phyloP scores from a whole-genome alignment of 2,329 filamentous ascomycete species.

The Ophiostoma fasciatum region DNA sequence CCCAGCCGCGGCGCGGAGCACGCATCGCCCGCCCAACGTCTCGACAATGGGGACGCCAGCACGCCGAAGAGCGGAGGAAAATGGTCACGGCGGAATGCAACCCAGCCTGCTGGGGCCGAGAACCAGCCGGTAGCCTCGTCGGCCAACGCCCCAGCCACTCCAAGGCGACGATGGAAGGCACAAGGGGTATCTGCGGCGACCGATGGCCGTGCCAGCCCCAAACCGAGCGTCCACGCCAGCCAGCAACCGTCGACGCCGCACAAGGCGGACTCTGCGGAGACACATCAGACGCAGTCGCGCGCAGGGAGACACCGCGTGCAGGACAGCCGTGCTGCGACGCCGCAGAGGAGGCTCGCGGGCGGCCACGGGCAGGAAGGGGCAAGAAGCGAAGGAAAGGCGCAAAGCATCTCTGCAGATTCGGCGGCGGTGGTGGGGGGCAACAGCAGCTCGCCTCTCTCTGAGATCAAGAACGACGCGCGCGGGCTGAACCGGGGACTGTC shows the following conservation, averaged over 20 bases:
- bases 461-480: conserved; percentile 8
- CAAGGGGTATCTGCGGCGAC: background rate
- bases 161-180: background rate
- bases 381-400: background rate
- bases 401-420: no score
- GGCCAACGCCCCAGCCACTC: background rate
- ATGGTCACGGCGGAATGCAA: background rate
- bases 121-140: background rate
- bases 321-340: no score
- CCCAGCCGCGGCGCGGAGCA: background rate
- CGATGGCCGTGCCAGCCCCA: background rate
- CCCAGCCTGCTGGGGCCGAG: background rate
- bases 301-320: no score
- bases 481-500: background rate
- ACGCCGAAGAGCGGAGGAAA: background rate
- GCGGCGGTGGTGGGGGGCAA: background rate
- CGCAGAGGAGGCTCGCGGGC: background rate
- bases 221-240: background rate
- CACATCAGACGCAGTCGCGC: no score
- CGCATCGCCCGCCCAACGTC: background rate
- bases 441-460: conserved; percentile 1
- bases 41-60: background rate
- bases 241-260: background rate
- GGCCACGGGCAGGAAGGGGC: background rate
- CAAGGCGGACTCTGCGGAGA: no score